phyloP scores from a whole-genome alignment of 192 early-diverging fungal genomes.

The Backusella macrospora region DNA sequence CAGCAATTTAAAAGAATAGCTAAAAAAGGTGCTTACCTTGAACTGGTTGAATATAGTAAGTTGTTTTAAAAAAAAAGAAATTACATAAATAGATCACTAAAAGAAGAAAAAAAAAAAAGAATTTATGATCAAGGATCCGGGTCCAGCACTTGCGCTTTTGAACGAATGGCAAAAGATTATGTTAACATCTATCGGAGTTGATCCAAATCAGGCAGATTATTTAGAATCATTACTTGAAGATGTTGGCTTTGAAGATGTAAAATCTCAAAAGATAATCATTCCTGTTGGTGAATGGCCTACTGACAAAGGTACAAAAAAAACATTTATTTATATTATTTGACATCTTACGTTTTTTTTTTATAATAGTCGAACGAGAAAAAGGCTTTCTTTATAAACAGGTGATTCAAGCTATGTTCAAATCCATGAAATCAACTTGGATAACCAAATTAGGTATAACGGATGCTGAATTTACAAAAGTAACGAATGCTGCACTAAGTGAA shows the following conservation, averaged over 20 bases:
- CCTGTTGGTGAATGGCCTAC: conserved; percentile 44
- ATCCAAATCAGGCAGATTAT: background rate
- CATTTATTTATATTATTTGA: background rate
- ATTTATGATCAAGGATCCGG: conserved; percentile 23
- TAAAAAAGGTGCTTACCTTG: conserved; percentile 52
- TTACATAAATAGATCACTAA: too few species aligned
- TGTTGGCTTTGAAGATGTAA: conserved; percentile 29
- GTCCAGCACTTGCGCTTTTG: conserved; percentile 28
- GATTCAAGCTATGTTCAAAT: conserved; percentile 34
- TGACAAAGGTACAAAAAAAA: conserved; percentile 26
- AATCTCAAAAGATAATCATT: conserved; percentile 7
- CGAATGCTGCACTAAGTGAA: conserved; percentile 33
- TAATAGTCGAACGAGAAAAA: conserved; percentile 29
- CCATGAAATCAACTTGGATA: conserved; percentile 35
- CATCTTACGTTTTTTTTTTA: background rate
- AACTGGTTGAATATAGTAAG: conserved; percentile 48
- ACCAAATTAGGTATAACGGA: conserved; percentile 25
- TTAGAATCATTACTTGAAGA: conserved; percentile 1
- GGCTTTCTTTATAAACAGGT: conserved; percentile 42
- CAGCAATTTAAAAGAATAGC: conserved; percentile 46
- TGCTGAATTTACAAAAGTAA: conserved; percentile 30
- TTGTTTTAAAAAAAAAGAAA: background rate
- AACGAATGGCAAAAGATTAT: conserved; percentile 32
- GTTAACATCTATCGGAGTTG: background rate
- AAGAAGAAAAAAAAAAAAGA: background rate